Evolutionary conservation across 2,329 filamentous ascomycete genomes (phyloP), one percentile per base, ranked within the genome.

Genomic region (Botrytis aclada): DNA sequence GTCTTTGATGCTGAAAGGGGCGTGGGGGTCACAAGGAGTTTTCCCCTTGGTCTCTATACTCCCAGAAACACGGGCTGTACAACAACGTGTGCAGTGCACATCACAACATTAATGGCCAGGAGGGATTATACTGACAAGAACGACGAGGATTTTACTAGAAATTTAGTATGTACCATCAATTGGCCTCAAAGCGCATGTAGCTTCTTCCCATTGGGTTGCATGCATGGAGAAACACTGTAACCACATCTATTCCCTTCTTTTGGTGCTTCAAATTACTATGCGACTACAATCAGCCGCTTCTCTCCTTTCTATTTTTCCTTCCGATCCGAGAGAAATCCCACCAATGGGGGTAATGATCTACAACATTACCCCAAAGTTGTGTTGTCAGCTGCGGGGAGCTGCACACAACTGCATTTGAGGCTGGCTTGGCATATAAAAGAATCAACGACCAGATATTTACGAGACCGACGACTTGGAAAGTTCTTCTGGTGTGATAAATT

Each of bases 321-420:
- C n/a, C 43, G 22, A 34, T 41, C 32, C 43, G 43, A 71, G 63
- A 54, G 37, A 66, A 66, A 54, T 58, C 20, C 70, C 70, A 66
- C 70, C 61, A 71, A 66, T 71, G 43, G 29, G 45, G 45, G 20
- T 32, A 58, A 71, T 66, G 47, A 20, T 56, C 37, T n/a, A 32
- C 37, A 29, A 41, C 4, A 71, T 34, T 39, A 41, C 22, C 32
- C 32, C 37, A 22, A 51, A 45, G 43, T 66, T 51, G 12, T n/a
- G 12, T 9, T 66, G 61, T 66, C 61, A 71, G 37, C 34, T 66
- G 61, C 60, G 70, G 61, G 61, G 61, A 66, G 61, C 61, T 56
- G 41, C 37, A 71, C 65, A 54, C 12, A 56, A 34, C 61, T 43
- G 25, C 61, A 70, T 71, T 20, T 56, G 47, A 51, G 45, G 18